phyloP scores from a whole-genome alignment of 306 rosid species.

The Prunus davidiana region DNA sequence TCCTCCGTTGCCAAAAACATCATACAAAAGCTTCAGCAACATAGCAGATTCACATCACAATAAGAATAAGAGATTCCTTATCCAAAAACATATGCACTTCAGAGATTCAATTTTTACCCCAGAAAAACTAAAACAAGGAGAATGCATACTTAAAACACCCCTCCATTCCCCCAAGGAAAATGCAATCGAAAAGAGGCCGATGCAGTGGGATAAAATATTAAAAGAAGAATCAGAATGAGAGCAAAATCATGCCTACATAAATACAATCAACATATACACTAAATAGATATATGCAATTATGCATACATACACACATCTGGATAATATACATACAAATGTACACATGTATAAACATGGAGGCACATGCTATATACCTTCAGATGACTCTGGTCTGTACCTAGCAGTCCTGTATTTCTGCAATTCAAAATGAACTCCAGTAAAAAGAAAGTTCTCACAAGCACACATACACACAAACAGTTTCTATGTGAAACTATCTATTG shows the following conservation, averaged over 20 bases:
- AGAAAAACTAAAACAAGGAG: no score
- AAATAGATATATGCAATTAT: not conserved
- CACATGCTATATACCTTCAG: constrained; percentile 69
- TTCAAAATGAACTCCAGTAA: constrained; percentile 31
- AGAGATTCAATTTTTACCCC: no score
- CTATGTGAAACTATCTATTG: constrained; percentile 17
- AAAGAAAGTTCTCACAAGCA: constrained; percentile 21
- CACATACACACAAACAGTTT: not conserved
- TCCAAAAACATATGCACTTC: no score
- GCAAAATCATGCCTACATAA: not conserved
- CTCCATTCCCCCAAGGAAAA: no score
- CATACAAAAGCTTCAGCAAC: no score
- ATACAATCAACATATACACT: not conserved
- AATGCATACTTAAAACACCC: no score
- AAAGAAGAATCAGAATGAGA: not conserved
- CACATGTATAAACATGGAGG: constrained; percentile 14
- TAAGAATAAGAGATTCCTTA: no score
- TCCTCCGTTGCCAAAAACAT: not conserved
- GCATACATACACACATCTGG: not conserved
- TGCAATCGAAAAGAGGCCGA: not conserved
- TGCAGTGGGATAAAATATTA: not conserved
- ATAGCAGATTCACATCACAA: no score
- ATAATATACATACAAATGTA: not conserved
- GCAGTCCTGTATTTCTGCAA: constrained; percentile 99
- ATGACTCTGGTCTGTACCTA: constrained; percentile 90